phyloP scores from a whole-genome alignment of 208 protist genomes.

The Crithidia bombi region DNA sequence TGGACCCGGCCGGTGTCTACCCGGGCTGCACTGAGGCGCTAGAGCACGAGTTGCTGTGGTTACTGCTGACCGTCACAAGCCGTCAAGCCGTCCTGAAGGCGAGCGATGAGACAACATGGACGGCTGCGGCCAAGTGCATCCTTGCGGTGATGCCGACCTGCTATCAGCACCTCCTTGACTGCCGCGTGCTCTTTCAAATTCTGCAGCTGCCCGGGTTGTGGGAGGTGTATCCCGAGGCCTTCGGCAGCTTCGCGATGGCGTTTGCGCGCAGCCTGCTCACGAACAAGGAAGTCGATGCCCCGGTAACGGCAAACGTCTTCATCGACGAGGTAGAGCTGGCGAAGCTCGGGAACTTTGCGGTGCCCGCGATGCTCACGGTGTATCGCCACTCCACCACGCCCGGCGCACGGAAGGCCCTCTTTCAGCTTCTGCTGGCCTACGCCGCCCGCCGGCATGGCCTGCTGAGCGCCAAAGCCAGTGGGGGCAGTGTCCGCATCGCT shows the following conservation, averaged over 20 bases:
- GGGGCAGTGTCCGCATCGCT: slow-evolving; percentile 4
- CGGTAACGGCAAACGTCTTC: slow-evolving; percentile 31
- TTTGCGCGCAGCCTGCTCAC: slow-evolving; percentile 66
- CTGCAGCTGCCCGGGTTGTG: slow-evolving; percentile 62
- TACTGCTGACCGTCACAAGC: slow-evolving; percentile 62
- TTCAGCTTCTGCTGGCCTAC: slow-evolving; percentile 79
- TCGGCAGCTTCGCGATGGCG: slow-evolving; percentile 58
- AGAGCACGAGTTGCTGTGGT: slow-evolving; percentile 81
- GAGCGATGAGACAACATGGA: slow-evolving; percentile 77
- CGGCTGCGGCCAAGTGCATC: slow-evolving; percentile 76
- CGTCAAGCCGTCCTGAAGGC: slow-evolving; percentile 62
- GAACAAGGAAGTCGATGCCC: slow-evolving; percentile 37
- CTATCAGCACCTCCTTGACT: slow-evolving; percentile 69
- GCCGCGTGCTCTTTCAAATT: slow-evolving; percentile 62
- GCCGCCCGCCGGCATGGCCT: slow-evolving; percentile 37
- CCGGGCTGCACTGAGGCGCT: slow-evolving; percentile 76
- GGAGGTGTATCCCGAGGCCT: slow-evolving; percentile 60
- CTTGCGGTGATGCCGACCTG: slow-evolving; percentile 60
- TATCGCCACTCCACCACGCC: slow-evolving; percentile 71
- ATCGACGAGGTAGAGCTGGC: slow-evolving; percentile 45
- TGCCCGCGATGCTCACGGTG: slow-evolving; percentile 53
- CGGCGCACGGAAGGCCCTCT: slow-evolving; percentile 61
- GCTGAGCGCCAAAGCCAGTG: slow-evolving; percentile 15
- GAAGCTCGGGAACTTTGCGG: slow-evolving; percentile 53
- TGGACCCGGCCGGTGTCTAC: slow-evolving; percentile 71